Conservation (phyloP, 352 stramenopile species). For the Globisporangium cederbergense region DNA sequence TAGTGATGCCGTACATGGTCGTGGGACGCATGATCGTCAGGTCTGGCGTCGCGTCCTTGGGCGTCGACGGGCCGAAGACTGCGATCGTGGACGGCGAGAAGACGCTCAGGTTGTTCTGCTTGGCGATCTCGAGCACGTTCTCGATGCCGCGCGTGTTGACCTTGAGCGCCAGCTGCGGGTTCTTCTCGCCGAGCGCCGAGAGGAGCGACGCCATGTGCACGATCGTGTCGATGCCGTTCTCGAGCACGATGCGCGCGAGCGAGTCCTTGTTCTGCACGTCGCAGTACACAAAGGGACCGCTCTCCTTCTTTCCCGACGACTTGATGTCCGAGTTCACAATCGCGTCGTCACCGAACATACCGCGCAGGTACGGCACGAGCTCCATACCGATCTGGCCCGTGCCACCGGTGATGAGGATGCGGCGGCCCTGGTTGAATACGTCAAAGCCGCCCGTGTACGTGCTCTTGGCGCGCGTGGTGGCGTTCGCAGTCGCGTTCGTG, state of each 20-base stretch:
- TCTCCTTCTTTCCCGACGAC: slow-evolving; percentile 44
- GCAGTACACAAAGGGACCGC: slow-evolving; percentile 71
- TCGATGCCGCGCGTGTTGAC: slow-evolving; percentile 89
- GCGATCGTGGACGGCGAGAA: slow-evolving; percentile 91
- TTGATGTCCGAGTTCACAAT: slow-evolving; percentile 87
- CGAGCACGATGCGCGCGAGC: slow-evolving; percentile 79
- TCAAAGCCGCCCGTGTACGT: slow-evolving; percentile 53
- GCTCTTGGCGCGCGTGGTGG: slow-evolving; percentile 23
- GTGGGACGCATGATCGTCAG: slow-evolving; percentile 90
- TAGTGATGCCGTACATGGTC: slow-evolving; percentile 92
- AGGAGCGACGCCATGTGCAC: slow-evolving; percentile 91
- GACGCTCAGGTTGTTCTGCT: slow-evolving; percentile 84
- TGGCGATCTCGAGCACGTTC: slow-evolving; percentile 89
- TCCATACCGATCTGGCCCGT: slow-evolving; percentile 87
- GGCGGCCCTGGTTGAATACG: slow-evolving; percentile 44
- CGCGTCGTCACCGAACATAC: slow-evolving; percentile 51
- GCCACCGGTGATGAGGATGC: slow-evolving; percentile 77
- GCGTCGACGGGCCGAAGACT: slow-evolving; percentile 87
- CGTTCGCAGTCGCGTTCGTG: slow-evolving; percentile 8
- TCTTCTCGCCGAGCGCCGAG: slow-evolving; percentile 88
- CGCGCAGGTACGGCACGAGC: slow-evolving; percentile 74
- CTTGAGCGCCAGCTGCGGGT: slow-evolving; percentile 83
- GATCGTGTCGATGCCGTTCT: slow-evolving; percentile 87
- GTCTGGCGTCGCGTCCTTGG: slow-evolving; percentile 82
- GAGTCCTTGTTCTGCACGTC: slow-evolving; percentile 73